Conservation (phyloP, 768 basidiomycete genomes). For the Collybia sp. region DNA sequence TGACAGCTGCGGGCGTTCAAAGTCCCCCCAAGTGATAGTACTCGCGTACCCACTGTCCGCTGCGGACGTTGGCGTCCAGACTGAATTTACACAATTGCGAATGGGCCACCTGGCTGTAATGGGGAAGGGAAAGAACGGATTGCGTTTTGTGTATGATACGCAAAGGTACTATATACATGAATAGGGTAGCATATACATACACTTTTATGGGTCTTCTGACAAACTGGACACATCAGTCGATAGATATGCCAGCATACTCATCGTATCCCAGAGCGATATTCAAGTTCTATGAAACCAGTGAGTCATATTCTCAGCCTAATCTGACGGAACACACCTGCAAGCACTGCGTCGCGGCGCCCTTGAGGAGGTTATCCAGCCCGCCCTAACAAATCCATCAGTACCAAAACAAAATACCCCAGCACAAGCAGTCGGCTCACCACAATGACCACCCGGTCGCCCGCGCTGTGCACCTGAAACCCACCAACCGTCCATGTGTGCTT, state of each 20-base stretch:
- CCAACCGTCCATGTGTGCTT: slow-evolving; percentile 90
- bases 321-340: slow-evolving; percentile 60
- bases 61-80: too few species aligned
- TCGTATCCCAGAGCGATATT: slow-evolving; percentile 88
- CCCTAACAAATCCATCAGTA: slow-evolving; percentile 43
- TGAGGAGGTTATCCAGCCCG: slow-evolving; percentile 92
- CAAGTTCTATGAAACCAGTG: slow-evolving; percentile 56
- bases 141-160: too few species aligned
- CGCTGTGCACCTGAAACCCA: slow-evolving; percentile 89
- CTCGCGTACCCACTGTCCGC: too few species aligned
- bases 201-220: not conserved
- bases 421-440: slow-evolving; percentile 57
- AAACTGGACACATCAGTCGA: slow-evolving; percentile 10
- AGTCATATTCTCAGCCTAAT: too few species aligned
- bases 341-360: slow-evolving; percentile 99
- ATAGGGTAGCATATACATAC: too few species aligned
- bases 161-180: too few species aligned
- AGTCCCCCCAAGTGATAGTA: too few species aligned
- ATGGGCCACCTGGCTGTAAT: too few species aligned
- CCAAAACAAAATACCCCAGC: not conserved
- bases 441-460: slow-evolving; percentile 88
- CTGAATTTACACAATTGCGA: too few species aligned
- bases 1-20: too few species aligned
- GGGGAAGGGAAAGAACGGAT: too few species aligned
- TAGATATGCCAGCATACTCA: slow-evolving; percentile 76